phyloP scores from a whole-genome alignment of 148 eudicot genomes.

The Amaranthus palmeri region DNA sequence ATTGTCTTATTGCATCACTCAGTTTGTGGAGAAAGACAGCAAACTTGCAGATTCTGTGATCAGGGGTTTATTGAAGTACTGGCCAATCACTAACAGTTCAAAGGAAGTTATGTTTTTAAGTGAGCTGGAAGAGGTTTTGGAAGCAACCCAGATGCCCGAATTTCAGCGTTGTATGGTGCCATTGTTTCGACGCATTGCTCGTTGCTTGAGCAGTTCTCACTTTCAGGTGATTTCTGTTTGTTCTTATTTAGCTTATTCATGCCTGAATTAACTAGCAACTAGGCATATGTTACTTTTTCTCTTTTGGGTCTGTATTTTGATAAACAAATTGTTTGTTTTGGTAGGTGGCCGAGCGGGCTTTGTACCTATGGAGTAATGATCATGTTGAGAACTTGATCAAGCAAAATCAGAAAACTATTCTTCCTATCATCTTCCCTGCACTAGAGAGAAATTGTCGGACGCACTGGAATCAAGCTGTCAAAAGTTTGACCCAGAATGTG shows the following conservation, averaged over 20 bases:
- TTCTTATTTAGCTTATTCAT: neutral
- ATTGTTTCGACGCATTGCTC: slow-evolving; percentile 60
- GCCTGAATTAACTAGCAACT: no score
- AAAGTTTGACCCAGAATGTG: slow-evolving; percentile 40
- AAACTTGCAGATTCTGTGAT: slow-evolving; percentile 90
- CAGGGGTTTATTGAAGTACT: slow-evolving; percentile 74
- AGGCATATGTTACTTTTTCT: neutral
- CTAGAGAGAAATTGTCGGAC: slow-evolving; percentile 35
- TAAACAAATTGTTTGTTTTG: slow-evolving; percentile 7
- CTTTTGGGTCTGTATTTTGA: slow-evolving; percentile 3
- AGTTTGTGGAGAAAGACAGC: slow-evolving; percentile 87
- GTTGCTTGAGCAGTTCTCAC: slow-evolving; percentile 83
- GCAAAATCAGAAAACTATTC: slow-evolving; percentile 38
- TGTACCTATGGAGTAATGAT: slow-evolving; percentile 46
- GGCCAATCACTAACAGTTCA: slow-evolving; percentile 94
- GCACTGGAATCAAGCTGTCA: slow-evolving; percentile 52
- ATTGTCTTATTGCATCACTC: slow-evolving; percentile 79
- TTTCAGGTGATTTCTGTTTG: slow-evolving; percentile 61
- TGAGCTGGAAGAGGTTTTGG: slow-evolving; percentile 88
- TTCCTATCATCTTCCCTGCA: slow-evolving; percentile 41
- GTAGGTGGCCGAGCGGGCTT: slow-evolving; percentile 49
- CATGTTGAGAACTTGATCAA: slow-evolving; percentile 41
- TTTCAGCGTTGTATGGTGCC: slow-evolving; percentile 91
- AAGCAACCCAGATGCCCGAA: slow-evolving; percentile 83
- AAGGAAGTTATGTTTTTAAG: slow-evolving; percentile 93